Percentiles rank a stretch among this genome's conserved stretches.
Evolutionary conservation across 306 rosid genomes (phyloP).

Genomic region (Pueraria montana): DNA sequence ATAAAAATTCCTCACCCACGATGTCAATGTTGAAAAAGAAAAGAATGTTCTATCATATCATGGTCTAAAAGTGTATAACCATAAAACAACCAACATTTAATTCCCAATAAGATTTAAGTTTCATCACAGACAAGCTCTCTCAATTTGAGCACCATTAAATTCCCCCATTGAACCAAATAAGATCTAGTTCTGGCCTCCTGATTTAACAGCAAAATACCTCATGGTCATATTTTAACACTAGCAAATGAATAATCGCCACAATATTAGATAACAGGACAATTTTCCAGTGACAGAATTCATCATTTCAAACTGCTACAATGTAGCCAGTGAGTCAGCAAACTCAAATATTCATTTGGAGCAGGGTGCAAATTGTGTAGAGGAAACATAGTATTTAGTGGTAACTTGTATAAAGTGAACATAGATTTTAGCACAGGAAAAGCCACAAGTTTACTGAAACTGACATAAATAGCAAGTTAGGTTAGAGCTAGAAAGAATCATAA

Average conservation of each 20-base stretch:
- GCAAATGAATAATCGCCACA: background rate
- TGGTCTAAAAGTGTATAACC: background rate
- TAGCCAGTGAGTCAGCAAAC: conserved; percentile 18
- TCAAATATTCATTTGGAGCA: background rate
- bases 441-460: background rate
- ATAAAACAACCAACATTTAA: background rate
- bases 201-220: background rate
- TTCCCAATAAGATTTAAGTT: background rate
- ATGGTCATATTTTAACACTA: background rate
- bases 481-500: background rate
- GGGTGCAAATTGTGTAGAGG: background rate
- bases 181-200: background rate
- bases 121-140: background rate
- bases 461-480: background rate
- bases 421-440: background rate
- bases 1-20: background rate
- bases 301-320: background rate
- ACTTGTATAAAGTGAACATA: background rate
- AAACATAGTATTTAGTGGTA: background rate
- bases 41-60: background rate
- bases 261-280: background rate
- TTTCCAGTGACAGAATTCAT: background rate
- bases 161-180: background rate
- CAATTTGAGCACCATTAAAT: background rate
- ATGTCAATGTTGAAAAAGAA: background rate